phyloP scores from a whole-genome alignment of 2,329 filamentous ascomycete species.

The Colletotrichum spaethianum region DNA sequence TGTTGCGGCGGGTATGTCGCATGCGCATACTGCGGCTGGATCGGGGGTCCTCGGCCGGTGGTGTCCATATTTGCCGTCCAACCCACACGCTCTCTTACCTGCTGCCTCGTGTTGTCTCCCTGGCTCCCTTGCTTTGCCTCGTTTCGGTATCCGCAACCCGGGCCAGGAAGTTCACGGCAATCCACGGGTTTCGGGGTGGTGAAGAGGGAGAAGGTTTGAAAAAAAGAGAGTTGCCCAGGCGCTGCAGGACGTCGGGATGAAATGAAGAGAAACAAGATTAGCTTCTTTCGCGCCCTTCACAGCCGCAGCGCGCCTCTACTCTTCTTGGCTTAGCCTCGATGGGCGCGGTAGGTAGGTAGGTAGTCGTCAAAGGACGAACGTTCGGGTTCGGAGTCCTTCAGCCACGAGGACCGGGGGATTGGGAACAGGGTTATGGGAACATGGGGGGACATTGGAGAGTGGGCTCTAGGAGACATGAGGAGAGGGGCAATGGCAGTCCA shows the following conservation, averaged over 20 bases:
- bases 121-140: background rate
- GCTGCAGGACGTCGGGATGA: background rate
- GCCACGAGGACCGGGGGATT: background rate
- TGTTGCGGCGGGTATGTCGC: conserved; percentile 34
- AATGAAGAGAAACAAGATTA: conserved; percentile 1
- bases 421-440: background rate
- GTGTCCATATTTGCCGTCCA: conserved; percentile 21
- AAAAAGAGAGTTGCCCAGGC: background rate
- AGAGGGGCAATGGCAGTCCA: background rate
- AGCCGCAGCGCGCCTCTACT: conserved; percentile 20
- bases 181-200: background rate
- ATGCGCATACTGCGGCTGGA: conserved; percentile 15
- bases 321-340: conserved; percentile 16
- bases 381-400: background rate
- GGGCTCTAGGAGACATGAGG: background rate
- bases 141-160: background rate
- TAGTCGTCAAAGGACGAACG: background rate
- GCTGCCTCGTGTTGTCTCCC: background rate
- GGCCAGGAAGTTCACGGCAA: background rate
- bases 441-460: background rate
- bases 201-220: background rate
- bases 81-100: background rate
- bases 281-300: conserved; percentile 3
- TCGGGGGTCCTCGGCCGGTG: conserved; percentile 21
- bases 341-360: too few species aligned